A percentile compares a stretch with the other conserved stretches of the same genome.
These are phyloP conservation scores for Epichloe aotearoae DNA, from an alignment of 2,329 filamentous ascomycete species.

Conservation along the genomic window DNA sequence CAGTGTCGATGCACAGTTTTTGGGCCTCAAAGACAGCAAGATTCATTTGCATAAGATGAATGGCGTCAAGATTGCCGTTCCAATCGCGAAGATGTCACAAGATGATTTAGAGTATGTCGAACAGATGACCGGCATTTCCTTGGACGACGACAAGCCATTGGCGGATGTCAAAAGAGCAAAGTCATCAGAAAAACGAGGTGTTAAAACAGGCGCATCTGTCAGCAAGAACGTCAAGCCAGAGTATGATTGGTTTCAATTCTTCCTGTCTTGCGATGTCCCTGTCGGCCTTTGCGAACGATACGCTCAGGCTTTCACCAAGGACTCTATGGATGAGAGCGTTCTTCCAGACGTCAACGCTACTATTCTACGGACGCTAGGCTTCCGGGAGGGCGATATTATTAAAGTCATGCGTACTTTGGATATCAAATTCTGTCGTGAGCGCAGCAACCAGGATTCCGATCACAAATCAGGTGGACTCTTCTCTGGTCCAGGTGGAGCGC, in stretches of 20 bases:
- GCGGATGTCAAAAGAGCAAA: conserved; percentile 61
- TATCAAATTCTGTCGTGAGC: conserved; percentile 56
- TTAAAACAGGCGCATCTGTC: conserved; percentile 46
- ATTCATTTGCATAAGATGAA: conserved; percentile 97
- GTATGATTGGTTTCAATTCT: conserved; percentile 99
- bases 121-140: conserved; percentile 67
- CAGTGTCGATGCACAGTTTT: conserved; percentile 92
- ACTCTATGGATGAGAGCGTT: conserved; percentile 93
- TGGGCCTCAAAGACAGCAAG: conserved; percentile 88
- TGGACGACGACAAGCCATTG: conserved; percentile 89
- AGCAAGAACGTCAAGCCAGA: conserved; percentile 51
- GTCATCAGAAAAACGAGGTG: conserved; percentile 15
- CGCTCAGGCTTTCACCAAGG: conserved; percentile 72
- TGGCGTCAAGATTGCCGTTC: conserved; percentile 95
- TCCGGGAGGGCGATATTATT: conserved; percentile 92
- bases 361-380: conserved; percentile 73
- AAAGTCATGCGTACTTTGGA: conserved; percentile 88
- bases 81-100: conserved; percentile 86
- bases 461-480: conserved; percentile 59
- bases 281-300: conserved; percentile 92
- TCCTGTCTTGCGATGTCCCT: conserved; percentile 81
- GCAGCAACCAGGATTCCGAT: conserved; percentile 43
- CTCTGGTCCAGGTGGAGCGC: conserved; percentile 77
- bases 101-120: conserved; percentile 95
- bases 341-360: conserved; percentile 77